Evolutionary conservation across 2,329 filamentous ascomycete genomes (phyloP).

Genomic region (Lachnellula subtilissima): DNA sequence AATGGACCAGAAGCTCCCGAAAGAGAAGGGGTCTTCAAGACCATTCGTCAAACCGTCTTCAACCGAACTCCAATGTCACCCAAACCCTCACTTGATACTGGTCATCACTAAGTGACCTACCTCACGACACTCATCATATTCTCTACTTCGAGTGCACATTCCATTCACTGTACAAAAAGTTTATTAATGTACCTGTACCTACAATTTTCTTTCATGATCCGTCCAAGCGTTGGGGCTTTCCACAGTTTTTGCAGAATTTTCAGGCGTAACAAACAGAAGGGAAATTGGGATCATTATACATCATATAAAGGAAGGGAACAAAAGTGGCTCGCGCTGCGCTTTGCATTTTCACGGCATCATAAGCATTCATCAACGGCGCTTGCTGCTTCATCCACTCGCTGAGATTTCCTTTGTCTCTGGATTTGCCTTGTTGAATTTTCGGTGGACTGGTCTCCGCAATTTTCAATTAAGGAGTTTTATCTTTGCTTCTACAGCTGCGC

Average conservation of each 20-base stretch:
- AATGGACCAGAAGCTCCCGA: slow-evolving; percentile 41
- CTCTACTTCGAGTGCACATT: slow-evolving; percentile 6
- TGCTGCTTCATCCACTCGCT: slow-evolving; percentile 14
- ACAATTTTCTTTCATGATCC: slow-evolving; percentile 27
- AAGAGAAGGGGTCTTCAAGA: slow-evolving; percentile 51
- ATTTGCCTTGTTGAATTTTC: slow-evolving; percentile 1
- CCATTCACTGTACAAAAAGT: slow-evolving; percentile 17
- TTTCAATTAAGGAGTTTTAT: not conserved
- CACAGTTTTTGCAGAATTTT: slow-evolving; percentile 15
- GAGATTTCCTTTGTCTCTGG: slow-evolving; percentile 16
- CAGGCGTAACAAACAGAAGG: slow-evolving; percentile 24
- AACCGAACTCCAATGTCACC: slow-evolving; percentile 38
- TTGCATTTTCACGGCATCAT: slow-evolving; percentile 18
- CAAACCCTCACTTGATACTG: slow-evolving; percentile 22
- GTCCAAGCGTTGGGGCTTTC: slow-evolving; percentile 9
- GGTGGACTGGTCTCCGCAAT: slow-evolving; percentile 4
- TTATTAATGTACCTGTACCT: slow-evolving; percentile 16
- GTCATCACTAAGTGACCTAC: slow-evolving; percentile 8
- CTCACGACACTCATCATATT: slow-evolving; percentile 1
- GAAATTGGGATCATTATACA: slow-evolving; percentile 22
- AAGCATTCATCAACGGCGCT: slow-evolving; percentile 1
- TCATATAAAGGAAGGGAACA: slow-evolving; percentile 28
- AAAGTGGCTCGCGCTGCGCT: slow-evolving; percentile 33
- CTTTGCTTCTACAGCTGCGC: not conserved
- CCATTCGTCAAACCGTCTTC: slow-evolving; percentile 54